Evolutionary conservation across 108 stramenopile genomes (phyloP).

Genomic region (Cyclotella choctawhatcheeana): DNA sequence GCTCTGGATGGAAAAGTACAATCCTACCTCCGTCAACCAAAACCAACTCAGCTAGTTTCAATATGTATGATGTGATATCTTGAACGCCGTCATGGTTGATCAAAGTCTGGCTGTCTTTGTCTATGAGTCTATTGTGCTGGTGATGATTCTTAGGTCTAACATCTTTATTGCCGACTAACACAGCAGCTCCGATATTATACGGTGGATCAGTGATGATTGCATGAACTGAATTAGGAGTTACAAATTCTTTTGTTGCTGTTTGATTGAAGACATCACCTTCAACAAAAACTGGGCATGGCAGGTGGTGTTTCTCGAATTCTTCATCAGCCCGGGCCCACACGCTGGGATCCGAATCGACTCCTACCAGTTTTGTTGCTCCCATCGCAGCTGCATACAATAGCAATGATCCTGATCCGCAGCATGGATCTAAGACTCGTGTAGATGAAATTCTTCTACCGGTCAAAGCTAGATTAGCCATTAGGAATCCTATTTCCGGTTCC

Average conservation of each 20-base stretch:
- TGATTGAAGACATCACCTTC: slow-evolving; percentile 33
- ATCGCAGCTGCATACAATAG: slow-evolving; percentile 40
- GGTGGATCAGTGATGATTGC: slow-evolving; percentile 47
- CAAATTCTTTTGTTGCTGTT: slow-evolving; percentile 24
- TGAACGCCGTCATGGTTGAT: neutral
- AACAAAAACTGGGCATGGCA: slow-evolving; percentile 21
- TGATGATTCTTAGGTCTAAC: slow-evolving; percentile 36
- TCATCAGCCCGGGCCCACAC: slow-evolving; percentile 13
- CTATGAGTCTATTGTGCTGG: neutral
- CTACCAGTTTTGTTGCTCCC: slow-evolving; percentile 33
- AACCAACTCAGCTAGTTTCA: slow-evolving; percentile 25
- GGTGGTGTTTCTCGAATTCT: slow-evolving; percentile 12
- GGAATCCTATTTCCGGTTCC: slow-evolving; percentile 53
- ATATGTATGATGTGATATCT: slow-evolving; percentile 22
- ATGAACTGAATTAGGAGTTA: slow-evolving; percentile 25
- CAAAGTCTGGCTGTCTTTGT: neutral
- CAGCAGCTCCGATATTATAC: slow-evolving; percentile 46
- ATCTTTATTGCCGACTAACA: slow-evolving; percentile 31
- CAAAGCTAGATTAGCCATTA: slow-evolving; percentile 52
- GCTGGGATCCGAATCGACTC: slow-evolving; percentile 29
- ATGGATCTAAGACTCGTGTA: slow-evolving; percentile 30
- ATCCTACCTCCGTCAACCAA: slow-evolving; percentile 36
- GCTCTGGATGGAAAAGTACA: slow-evolving; percentile 38
- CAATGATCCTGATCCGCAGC: slow-evolving; percentile 43
- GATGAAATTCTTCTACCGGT: neutral